Evolutionary conservation across 2,329 filamentous ascomycete genomes (phyloP).

Genomic region (Pseudonectria foliicola): DNA sequence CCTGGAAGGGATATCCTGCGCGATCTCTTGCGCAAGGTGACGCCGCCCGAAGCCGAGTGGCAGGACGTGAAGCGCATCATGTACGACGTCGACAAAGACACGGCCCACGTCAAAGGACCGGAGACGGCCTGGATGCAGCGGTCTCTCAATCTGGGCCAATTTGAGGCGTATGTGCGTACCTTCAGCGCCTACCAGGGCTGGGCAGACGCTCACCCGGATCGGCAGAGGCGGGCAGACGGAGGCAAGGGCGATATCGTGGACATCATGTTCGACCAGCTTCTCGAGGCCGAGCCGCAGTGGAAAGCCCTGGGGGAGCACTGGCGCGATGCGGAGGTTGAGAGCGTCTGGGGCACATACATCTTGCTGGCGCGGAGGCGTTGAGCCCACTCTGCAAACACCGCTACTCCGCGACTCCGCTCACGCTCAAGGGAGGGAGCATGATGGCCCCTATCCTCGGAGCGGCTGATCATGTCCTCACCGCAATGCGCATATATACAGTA

Average conservation of each 20-base stretch:
- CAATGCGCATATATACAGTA: no score
- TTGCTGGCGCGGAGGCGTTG: conserved; percentile 43
- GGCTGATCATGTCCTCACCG: no score
- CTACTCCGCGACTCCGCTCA: no score
- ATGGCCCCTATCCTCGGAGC: no score
- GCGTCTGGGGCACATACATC: conserved; percentile 55
- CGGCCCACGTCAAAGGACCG: conserved; percentile 24
- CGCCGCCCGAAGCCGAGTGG: conserved; percentile 46
- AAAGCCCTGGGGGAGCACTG: conserved; percentile 40
- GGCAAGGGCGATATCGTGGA: conserved; percentile 57
- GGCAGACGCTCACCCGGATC: conserved; percentile 47
- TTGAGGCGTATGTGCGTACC: conserved; percentile 55
- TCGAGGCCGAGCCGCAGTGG: conserved; percentile 47
- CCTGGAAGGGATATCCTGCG: conserved; percentile 50
- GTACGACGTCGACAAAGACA: conserved; percentile 47
- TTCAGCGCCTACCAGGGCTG: conserved; percentile 54
- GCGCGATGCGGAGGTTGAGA: conserved; percentile 46
- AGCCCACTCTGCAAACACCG: not conserved
- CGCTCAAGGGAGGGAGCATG: no score
- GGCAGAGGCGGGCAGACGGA: conserved; percentile 42
- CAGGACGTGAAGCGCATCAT: conserved; percentile 43
- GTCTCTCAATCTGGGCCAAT: conserved; percentile 47
- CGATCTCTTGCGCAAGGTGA: conserved; percentile 42
- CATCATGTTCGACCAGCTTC: conserved; percentile 52
- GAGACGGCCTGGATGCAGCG: conserved; percentile 43